Evolutionary conservation across 495 filamentous ascomycete species (phyloP).

Genomic region (Hypoxylon cercidicola): DNA sequence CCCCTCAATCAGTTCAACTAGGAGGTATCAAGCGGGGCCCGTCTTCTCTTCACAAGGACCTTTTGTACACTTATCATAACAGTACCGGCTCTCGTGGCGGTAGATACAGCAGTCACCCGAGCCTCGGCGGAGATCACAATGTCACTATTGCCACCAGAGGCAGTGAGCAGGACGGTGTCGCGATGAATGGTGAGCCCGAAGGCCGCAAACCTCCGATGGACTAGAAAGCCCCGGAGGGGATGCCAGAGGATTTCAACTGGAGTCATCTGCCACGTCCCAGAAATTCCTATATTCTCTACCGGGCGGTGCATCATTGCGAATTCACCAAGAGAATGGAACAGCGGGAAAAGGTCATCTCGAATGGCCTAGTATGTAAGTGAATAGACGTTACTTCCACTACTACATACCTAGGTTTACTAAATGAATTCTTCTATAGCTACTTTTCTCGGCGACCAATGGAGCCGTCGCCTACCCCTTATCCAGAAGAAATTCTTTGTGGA

Average conservation of each 20-base stretch:
- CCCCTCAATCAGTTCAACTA: no score
- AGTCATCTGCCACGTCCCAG: background rate
- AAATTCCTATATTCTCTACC: background rate
- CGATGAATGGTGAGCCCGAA: background rate
- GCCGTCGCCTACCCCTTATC: background rate
- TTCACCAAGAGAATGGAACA: background rate
- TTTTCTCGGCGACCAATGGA: background rate
- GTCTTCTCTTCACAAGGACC: no score
- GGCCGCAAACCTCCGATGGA: background rate
- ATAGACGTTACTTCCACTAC: background rate
- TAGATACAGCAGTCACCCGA: no score
- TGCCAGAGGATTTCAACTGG: background rate
- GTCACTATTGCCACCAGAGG: no score
- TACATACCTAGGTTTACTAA: background rate
- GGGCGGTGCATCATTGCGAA: background rate
- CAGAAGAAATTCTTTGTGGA: background rate
- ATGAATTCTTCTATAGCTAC: background rate
- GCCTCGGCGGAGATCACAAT: no score
- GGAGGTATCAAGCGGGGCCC: no score
- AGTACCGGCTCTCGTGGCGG: no score
- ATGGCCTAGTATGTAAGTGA: background rate
- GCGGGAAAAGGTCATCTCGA: background rate
- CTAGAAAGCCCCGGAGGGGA: conserved; percentile 1
- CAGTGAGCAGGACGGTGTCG: no score
- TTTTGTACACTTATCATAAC: no score